Evolutionary conservation across 208 protist genomes (phyloP).

Genomic region (Crithidia bombi): DNA sequence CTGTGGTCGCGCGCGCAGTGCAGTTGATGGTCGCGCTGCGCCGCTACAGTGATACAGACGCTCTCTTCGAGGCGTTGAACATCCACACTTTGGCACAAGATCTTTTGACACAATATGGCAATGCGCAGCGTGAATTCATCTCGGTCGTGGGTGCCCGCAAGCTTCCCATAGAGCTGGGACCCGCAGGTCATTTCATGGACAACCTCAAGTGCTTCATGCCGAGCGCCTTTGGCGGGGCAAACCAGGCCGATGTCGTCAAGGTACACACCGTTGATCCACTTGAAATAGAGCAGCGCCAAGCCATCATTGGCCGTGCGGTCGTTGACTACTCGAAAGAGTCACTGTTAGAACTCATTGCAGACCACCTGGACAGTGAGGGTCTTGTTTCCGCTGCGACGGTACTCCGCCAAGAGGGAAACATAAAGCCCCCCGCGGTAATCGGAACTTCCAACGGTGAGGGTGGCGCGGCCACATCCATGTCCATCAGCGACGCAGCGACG

Average conservation of each 20-base stretch:
- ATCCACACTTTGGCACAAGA: conserved; percentile 73
- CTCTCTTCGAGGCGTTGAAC: conserved; percentile 81
- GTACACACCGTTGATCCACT: conserved; percentile 43
- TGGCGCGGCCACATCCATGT: conserved; percentile 24
- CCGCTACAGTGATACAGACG: conserved; percentile 73
- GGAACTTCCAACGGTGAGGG: neutral
- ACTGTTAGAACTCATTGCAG: conserved; percentile 71
- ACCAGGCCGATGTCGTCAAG: conserved; percentile 45
- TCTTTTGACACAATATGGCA: conserved; percentile 65
- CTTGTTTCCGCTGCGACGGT: conserved; percentile 47
- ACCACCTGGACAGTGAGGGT: conserved; percentile 75
- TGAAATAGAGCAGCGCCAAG: conserved; percentile 76
- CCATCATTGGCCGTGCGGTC: conserved; percentile 70
- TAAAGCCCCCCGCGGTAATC: conserved; percentile 13
- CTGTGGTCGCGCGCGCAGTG: conserved; percentile 79
- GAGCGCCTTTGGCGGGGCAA: conserved; percentile 49
- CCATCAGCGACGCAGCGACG: conserved; percentile 26
- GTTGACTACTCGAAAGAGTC: conserved; percentile 83
- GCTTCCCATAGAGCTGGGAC: conserved; percentile 69
- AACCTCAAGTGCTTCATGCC: conserved; percentile 77
- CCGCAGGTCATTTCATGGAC: conserved; percentile 82
- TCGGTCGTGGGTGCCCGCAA: conserved; percentile 68
- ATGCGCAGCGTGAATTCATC: conserved; percentile 84
- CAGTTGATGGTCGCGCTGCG: conserved; percentile 79
- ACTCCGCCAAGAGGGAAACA: conserved; percentile 53